These are phyloP conservation scores for Penicillium arizonense DNA, from an alignment of 495 filamentous ascomycete genomes.

Conservation along the genomic window DNA sequence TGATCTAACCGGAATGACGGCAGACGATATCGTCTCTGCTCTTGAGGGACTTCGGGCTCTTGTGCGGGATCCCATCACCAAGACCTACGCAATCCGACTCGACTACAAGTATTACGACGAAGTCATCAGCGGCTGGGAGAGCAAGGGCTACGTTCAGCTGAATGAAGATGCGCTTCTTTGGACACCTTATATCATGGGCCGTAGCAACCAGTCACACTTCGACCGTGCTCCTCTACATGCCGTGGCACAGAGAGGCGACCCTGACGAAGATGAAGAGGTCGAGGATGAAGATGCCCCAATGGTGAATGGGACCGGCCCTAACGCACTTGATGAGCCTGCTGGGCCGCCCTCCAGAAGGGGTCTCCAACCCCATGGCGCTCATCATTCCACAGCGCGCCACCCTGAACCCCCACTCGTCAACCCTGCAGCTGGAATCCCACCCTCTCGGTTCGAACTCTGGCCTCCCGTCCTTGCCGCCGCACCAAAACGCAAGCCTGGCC, in stretches of 20 bases:
- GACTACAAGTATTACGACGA: slow-evolving; percentile 79
- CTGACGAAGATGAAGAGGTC: slow-evolving; percentile 59
- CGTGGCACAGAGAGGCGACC: slow-evolving; percentile 75
- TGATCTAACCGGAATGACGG: slow-evolving; percentile 88
- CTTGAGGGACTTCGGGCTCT: slow-evolving; percentile 86
- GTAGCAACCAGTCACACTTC: slow-evolving; percentile 77
- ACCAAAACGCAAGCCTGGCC: slow-evolving; percentile 44
- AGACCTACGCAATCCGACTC: slow-evolving; percentile 82
- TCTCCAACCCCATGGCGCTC: slow-evolving; percentile 35
- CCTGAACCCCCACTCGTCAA: slow-evolving; percentile 16
- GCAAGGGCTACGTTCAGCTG: slow-evolving; percentile 80
- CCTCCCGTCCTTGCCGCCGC: slow-evolving; percentile 66
- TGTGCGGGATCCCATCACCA: slow-evolving; percentile 84
- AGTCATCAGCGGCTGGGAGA: slow-evolving; percentile 83
- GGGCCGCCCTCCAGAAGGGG: slow-evolving; percentile 38
- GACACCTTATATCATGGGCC: slow-evolving; percentile 98
- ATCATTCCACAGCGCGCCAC: slow-evolving; percentile 7
- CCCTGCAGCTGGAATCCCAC: slow-evolving; percentile 58
- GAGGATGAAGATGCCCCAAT: slow-evolving; percentile 32
- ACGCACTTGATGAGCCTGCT: slow-evolving; percentile 27
- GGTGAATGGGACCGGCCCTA: slow-evolving; percentile 12
- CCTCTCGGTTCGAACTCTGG: slow-evolving; percentile 80
- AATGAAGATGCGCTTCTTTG: slow-evolving; percentile 81
- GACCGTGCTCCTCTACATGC: slow-evolving; percentile 82
- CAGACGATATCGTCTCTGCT: slow-evolving; percentile 92